Conservation (phyloP, 352 stramenopile species). For the Saprolegnia diclina region DNA sequence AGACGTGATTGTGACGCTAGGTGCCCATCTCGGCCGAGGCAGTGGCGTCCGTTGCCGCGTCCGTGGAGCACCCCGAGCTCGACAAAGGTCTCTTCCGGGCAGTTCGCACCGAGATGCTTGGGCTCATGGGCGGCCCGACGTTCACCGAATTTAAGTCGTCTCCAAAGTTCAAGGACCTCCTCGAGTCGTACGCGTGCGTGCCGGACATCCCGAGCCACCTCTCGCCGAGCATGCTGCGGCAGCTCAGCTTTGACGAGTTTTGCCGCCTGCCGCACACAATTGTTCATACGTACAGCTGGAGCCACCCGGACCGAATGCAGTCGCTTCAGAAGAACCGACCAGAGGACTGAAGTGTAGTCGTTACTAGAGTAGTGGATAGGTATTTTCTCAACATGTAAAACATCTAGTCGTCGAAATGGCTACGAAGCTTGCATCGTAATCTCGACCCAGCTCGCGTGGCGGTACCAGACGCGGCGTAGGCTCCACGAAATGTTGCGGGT, state of each 20-base stretch:
- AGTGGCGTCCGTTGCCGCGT: slow-evolving; percentile 39
- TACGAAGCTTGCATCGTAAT: slow-evolving; percentile 31
- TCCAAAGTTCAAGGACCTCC: slow-evolving; percentile 42
- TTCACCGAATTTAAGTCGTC: slow-evolving; percentile 49
- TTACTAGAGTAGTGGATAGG: not conserved
- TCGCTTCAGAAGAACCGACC: no score
- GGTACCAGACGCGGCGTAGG: slow-evolving; percentile 66
- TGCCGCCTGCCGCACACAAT: slow-evolving; percentile 5
- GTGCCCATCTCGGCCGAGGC: slow-evolving; percentile 34
- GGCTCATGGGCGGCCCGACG: slow-evolving; percentile 41
- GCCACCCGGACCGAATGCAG: not conserved
- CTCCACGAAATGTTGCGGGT: slow-evolving; percentile 51
- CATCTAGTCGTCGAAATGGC: no score
- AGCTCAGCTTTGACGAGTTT: slow-evolving; percentile 15
- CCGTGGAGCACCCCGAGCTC: slow-evolving; percentile 39
- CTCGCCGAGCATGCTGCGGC: not conserved
- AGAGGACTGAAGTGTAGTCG: no score
- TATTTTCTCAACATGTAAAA: not conserved
- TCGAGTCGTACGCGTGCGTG: slow-evolving; percentile 25
- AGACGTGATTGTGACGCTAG: not conserved
- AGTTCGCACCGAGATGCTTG: slow-evolving; percentile 45
- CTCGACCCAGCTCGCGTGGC: slow-evolving; percentile 57
- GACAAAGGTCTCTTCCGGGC: slow-evolving; percentile 40
- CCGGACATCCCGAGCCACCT: slow-evolving; percentile 3
- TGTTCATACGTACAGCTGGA: slow-evolving; percentile 1